Conservation (phyloP, 176 grass and related monocot genomes). For the Oryza brachyantha region DNA sequence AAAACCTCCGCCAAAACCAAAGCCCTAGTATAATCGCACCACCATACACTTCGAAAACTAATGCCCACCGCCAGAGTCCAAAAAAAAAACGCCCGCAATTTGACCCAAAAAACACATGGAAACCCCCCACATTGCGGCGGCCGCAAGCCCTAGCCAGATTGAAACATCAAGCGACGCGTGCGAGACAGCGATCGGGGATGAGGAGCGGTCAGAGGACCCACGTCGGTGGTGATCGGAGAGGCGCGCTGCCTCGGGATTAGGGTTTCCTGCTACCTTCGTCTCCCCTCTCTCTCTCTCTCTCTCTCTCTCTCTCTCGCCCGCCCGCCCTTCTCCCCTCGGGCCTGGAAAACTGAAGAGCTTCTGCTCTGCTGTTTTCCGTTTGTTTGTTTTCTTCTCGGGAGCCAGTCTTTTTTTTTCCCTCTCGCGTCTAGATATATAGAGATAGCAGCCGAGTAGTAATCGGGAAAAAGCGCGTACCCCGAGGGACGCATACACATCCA, state of each 20-base stretch:
- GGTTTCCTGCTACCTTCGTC: slow-evolving; percentile 12
- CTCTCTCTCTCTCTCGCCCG: neutral
- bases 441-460: slow-evolving; percentile 18
- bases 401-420: slow-evolving; percentile 3
- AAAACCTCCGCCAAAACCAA: slow-evolving; percentile 27
- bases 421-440: neutral
- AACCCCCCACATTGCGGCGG: slow-evolving; percentile 31
- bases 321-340: neutral
- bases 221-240: slow-evolving; percentile 9
- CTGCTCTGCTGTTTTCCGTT: neutral
- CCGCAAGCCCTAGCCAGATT: slow-evolving; percentile 30
- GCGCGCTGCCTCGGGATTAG: slow-evolving; percentile 10
- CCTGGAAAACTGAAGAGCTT: slow-evolving; percentile 27
- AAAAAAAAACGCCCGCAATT: neutral
- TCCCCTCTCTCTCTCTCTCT: neutral
- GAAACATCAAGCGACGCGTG: neutral
- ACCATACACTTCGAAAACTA: neutral
- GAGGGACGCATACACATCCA: neutral
- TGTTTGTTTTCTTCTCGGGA: slow-evolving; percentile 14
- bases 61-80: neutral
- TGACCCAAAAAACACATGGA: neutral
- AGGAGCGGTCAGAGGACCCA: slow-evolving; percentile 28
- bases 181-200: slow-evolving; percentile 22
- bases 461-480: neutral
- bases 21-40: slow-evolving; percentile 23